A percentile compares a stretch with the other conserved stretches of the same genome.
phyloP scores from a whole-genome alignment of 495 filamentous ascomycete genomes.

The Hyaloscypha variabilis region DNA sequence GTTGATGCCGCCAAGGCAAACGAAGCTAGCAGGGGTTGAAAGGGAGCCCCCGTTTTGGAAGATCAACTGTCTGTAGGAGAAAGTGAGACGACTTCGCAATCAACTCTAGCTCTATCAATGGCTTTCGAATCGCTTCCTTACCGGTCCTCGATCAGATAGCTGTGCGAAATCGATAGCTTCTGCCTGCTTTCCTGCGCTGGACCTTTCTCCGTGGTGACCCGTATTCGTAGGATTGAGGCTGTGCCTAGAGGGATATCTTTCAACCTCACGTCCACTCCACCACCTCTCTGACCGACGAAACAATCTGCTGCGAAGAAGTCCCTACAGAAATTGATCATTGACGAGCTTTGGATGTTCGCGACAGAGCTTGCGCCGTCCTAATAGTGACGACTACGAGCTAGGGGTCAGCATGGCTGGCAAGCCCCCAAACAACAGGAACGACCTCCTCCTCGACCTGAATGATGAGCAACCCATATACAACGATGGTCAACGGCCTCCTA shows the following conservation, averaged over 20 bases:
- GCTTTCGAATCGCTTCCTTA: background rate
- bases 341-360: slow-evolving; percentile 18
- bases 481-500: slow-evolving; percentile 67
- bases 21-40: background rate
- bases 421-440: slow-evolving; percentile 62
- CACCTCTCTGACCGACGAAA: slow-evolving; percentile 12
- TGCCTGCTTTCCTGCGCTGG: background rate
- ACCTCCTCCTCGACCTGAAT: slow-evolving; percentile 75
- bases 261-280: background rate
- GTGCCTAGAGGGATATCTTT: slow-evolving; percentile 28
- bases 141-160: background rate
- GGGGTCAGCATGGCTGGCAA: slow-evolving; percentile 68
- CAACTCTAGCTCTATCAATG: slow-evolving; percentile 6
- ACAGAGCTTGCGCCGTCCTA: slow-evolving; percentile 10
- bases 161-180: background rate
- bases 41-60: background rate
- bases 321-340: background rate
- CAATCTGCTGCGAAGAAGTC: background rate
- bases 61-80: background rate
- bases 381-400: slow-evolving; percentile 26
- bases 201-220: background rate
- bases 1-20: background rate
- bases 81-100: background rate
- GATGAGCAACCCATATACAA: slow-evolving; percentile 70
- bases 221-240: slow-evolving; percentile 27